Evolutionary conservation across 2,329 filamentous ascomycete genomes (phyloP).

Genomic region (Aspergillus amoenus): DNA sequence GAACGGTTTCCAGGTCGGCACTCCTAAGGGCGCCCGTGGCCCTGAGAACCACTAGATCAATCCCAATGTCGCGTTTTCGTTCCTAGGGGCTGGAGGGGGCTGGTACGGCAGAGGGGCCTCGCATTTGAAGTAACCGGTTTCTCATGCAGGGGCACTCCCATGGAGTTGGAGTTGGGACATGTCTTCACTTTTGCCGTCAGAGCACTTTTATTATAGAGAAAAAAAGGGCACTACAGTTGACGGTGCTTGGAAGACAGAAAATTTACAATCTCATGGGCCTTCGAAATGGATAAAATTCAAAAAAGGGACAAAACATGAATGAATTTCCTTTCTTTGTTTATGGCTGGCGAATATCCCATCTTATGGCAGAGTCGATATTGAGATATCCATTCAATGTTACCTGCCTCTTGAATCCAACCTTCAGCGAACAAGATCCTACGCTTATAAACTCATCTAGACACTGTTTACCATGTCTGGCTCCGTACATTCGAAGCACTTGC

Average conservation of each 20-base stretch:
- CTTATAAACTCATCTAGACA: background rate
- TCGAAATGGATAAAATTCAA: slow-evolving; percentile 29
- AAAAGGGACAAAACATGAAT: slow-evolving; percentile 36
- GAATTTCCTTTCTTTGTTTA: slow-evolving; percentile 41
- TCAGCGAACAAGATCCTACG: slow-evolving; percentile 1
- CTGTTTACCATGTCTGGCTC: background rate
- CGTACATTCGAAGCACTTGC: background rate
- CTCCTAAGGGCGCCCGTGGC: slow-evolving; percentile 79
- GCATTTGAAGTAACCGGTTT: slow-evolving; percentile 36
- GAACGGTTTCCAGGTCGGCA: slow-evolving; percentile 94
- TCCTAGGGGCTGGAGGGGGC: slow-evolving; percentile 39
- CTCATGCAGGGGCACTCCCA: slow-evolving; percentile 32
- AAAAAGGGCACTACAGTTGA: slow-evolving; percentile 19
- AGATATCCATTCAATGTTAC: slow-evolving; percentile 30
- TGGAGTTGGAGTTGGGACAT: slow-evolving; percentile 38
- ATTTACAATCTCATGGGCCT: slow-evolving; percentile 27
- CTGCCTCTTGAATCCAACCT: slow-evolving; percentile 29
- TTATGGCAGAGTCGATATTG: slow-evolving; percentile 38
- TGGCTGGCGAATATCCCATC: slow-evolving; percentile 40
- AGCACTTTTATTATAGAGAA: slow-evolving; percentile 29
- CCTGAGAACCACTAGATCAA: slow-evolving; percentile 48
- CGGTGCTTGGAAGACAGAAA: slow-evolving; percentile 27
- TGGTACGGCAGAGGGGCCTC: slow-evolving; percentile 40
- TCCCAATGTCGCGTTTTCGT: slow-evolving; percentile 39
- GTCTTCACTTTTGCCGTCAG: slow-evolving; percentile 31